A percentile compares a stretch with the other conserved stretches of the same genome.
Conservation (phyloP, 83 land plant species). For the Picea engelmannii region DNA sequence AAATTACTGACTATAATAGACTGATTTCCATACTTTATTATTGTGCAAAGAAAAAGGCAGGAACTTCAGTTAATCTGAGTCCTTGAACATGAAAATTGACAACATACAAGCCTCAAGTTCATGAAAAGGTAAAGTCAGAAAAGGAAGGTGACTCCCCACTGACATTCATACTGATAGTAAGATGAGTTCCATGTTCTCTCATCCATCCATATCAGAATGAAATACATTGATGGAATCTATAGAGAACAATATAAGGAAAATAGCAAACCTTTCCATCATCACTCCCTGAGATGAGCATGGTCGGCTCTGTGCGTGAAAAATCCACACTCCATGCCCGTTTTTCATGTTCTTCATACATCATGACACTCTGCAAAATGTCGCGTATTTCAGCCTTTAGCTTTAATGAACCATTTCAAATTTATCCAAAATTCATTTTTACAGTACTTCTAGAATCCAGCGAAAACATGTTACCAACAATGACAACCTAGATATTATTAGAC, state of each 20-base stretch:
- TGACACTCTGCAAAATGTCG: constrained; percentile 62
- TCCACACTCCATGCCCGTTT: constrained; percentile 99
- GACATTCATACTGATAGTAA: constrained; percentile 1
- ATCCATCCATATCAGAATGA: not conserved
- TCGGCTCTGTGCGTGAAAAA: constrained; percentile 92
- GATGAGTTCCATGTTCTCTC: not conserved
- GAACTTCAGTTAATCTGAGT: not conserved
- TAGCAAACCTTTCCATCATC: constrained; percentile 94
- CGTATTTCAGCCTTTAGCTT: not conserved
- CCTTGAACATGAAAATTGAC: not conserved
- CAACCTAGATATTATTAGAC: not conserved
- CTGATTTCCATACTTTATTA: not conserved
- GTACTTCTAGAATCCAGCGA: not conserved
- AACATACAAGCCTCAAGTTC: not conserved
- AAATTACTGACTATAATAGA: constrained; percentile 5
- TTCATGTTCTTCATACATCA: constrained; percentile 99
- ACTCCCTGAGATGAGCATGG: constrained; percentile 97
- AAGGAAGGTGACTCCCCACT: not conserved
- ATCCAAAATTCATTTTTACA: not conserved
- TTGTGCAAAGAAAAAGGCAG: constrained; percentile 4
- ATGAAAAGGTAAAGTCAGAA: not conserved
- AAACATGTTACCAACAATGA: not conserved
- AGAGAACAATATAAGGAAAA: not conserved
- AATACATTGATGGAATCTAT: not conserved
- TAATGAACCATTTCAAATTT: constrained; percentile 5